Evolutionary conservation across 768 basidiomycete species (phyloP).

Genomic region (Ramaria sp.): DNA sequence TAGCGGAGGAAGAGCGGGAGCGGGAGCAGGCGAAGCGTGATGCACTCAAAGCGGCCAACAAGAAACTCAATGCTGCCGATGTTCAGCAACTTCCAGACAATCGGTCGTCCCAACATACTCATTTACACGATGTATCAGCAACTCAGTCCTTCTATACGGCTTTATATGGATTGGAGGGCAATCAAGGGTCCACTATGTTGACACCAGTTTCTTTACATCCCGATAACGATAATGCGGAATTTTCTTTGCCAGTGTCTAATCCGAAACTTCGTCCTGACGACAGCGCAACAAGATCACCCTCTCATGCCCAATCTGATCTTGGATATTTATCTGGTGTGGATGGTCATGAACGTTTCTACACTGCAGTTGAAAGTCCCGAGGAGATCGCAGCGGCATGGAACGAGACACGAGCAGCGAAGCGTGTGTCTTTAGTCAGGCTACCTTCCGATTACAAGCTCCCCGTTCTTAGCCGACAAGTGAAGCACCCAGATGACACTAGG

Average conservation of each 20-base stretch:
- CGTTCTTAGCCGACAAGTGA: background rate
- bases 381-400: slow-evolving; percentile 87
- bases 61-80: slow-evolving; percentile 32
- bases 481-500: background rate
- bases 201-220: slow-evolving; percentile 20
- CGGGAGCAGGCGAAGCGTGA: slow-evolving; percentile 56
- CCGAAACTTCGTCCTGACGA: slow-evolving; percentile 17
- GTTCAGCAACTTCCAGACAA: slow-evolving; percentile 25
- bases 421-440: slow-evolving; percentile 70
- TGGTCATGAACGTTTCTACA: slow-evolving; percentile 37
- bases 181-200: background rate
- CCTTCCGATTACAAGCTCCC: slow-evolving; percentile 38
- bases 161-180: slow-evolving; percentile 26
- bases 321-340: background rate
- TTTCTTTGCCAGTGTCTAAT: slow-evolving; percentile 26
- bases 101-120: slow-evolving; percentile 12
- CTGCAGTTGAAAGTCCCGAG: slow-evolving; percentile 33
- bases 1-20: slow-evolving; percentile 57
- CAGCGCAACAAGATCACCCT: background rate
- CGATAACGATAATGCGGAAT: slow-evolving; percentile 27
- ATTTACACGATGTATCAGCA: slow-evolving; percentile 30
- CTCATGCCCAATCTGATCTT: slow-evolving; percentile 11
- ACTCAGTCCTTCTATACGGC: slow-evolving; percentile 62
- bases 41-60: slow-evolving; percentile 65
- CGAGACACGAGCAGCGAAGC: slow-evolving; percentile 73